Conservation (phyloP, 2,329 filamentous ascomycete species). For the Trichothecium roseum region DNA sequence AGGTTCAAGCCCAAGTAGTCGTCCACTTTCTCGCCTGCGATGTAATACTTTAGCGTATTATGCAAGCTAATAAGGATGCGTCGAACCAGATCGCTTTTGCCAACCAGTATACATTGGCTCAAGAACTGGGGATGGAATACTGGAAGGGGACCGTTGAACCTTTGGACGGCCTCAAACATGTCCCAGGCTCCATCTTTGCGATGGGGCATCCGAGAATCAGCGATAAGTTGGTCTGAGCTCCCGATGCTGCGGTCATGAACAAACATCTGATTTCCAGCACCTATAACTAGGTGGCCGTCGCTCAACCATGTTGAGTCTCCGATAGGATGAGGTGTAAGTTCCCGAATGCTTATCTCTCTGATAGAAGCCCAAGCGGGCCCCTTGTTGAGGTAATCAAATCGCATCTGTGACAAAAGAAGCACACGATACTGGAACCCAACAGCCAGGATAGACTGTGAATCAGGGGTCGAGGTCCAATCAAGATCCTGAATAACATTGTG, state of each 20-base stretch:
- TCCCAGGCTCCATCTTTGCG: conserved; percentile 46
- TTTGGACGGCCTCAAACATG: conserved; percentile 71
- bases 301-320: conserved; percentile 88
- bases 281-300: conserved; percentile 76
- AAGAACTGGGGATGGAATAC: conserved; percentile 89
- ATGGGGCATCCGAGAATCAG: conserved; percentile 36
- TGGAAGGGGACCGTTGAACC: conserved; percentile 78
- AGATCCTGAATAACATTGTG: conserved; percentile 74
- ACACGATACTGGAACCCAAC: conserved; percentile 89
- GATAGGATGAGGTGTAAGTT: conserved; percentile 79
- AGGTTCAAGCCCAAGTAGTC: conserved; percentile 59
- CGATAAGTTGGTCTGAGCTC: conserved; percentile 47
- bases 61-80: conserved; percentile 62
- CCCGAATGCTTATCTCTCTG: conserved; percentile 68
- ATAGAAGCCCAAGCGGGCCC: conserved; percentile 85
- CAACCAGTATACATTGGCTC: conserved; percentile 74
- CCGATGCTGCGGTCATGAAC: conserved; percentile 70
- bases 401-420: conserved; percentile 72
- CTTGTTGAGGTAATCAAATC: conserved; percentile 83
- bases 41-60: conserved; percentile 70
- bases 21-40: conserved; percentile 71
- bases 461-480: conserved; percentile 88
- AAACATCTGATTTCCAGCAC: conserved; percentile 85
- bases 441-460: conserved; percentile 78
- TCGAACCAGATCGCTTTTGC: conserved; percentile 64